phyloP scores from a whole-genome alignment of 2,329 filamentous ascomycete genomes.

The Hymenoscyphus occultus region DNA sequence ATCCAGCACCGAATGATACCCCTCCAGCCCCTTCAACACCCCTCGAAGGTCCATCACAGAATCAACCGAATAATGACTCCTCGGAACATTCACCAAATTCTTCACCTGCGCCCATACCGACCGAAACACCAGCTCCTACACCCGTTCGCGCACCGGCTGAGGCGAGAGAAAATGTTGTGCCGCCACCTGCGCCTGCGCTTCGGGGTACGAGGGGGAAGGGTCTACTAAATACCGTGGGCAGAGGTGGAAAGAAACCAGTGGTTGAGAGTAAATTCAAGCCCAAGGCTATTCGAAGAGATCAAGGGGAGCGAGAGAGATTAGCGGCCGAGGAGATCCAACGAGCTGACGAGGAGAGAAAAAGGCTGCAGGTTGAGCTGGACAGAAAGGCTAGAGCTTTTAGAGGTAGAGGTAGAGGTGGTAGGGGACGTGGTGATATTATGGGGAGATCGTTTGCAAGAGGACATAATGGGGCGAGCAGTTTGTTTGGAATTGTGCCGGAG shows the following conservation, averaged over 20 bases:
- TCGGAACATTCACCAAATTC: conserved; percentile 29
- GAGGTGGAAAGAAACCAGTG: conserved; percentile 18
- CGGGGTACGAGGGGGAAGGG: conserved; percentile 22
- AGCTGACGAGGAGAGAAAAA: conserved; percentile 10
- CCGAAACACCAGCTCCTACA: conserved; percentile 34
- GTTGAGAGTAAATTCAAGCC: conserved; percentile 35
- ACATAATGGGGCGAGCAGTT: conserved; percentile 20
- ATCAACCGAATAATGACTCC: conserved; percentile 17
- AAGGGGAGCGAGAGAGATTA: conserved; percentile 28
- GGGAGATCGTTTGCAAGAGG: conserved; percentile 20
- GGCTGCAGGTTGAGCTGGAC: conserved; percentile 17
- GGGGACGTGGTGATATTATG: conserved; percentile 37
- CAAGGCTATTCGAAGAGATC: conserved; percentile 31
- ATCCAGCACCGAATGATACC: conserved; percentile 13
- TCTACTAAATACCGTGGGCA: conserved; percentile 16
- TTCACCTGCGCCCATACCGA: conserved; percentile 30
- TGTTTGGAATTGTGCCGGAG: conserved; percentile 28
- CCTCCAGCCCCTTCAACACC: conserved; percentile 3
- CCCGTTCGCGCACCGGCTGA: conserved; percentile 21
- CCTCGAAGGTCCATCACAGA: conserved; percentile 18
- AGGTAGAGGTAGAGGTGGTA: conserved; percentile 25
- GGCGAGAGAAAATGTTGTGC: conserved; percentile 7
- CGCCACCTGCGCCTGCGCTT: conserved; percentile 10
- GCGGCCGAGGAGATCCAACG: conserved; percentile 24
- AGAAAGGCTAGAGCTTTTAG: conserved; percentile 15